Evolutionary conservation across 2,329 filamentous ascomycete genomes (phyloP).

Genomic region (Drechslerella stenobrocha): DNA sequence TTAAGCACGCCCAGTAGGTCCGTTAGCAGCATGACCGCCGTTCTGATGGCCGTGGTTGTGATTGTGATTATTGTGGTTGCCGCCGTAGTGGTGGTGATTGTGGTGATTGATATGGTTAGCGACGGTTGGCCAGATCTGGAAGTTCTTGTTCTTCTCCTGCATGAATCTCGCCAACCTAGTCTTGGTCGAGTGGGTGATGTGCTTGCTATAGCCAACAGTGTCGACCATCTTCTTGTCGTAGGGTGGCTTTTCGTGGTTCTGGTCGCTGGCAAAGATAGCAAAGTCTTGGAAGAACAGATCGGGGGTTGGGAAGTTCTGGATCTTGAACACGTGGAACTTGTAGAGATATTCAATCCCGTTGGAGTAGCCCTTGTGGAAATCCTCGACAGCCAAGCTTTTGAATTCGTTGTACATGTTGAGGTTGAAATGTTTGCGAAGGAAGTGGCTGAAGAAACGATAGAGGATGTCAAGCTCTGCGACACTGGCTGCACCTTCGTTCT

Average conservation of each 20-base stretch:
- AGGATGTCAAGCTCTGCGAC: constrained; percentile 65
- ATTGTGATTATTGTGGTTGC: constrained; percentile 60
- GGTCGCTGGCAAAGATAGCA: constrained; percentile 48
- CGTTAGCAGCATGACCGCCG: constrained; percentile 30
- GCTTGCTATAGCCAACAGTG: constrained; percentile 37
- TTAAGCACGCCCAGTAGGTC: constrained; percentile 34
- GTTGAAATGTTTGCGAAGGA: constrained; percentile 74
- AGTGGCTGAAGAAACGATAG: constrained; percentile 75
- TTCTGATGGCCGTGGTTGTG: constrained; percentile 59
- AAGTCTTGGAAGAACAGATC: constrained; percentile 52
- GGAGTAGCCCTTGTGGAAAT: constrained; percentile 62
- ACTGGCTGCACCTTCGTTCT: constrained; percentile 54
- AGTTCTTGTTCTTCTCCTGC: constrained; percentile 48
- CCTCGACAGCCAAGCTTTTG: constrained; percentile 67
- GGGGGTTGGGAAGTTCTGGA: constrained; percentile 48
- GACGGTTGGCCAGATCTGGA: constrained; percentile 43
- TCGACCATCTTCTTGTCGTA: constrained; percentile 47
- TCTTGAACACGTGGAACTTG: constrained; percentile 63
- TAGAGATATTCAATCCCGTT: constrained; percentile 67
- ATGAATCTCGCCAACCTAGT: constrained; percentile 46
- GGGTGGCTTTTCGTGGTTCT: constrained; percentile 37
- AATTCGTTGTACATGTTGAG: constrained; percentile 75
- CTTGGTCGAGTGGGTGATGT: constrained; percentile 43
- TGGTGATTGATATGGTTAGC: constrained; percentile 23
- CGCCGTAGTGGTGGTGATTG: constrained; percentile 55